Conservation (phyloP, 106 monocot genomes). For the Narthecium ossifragum region DNA sequence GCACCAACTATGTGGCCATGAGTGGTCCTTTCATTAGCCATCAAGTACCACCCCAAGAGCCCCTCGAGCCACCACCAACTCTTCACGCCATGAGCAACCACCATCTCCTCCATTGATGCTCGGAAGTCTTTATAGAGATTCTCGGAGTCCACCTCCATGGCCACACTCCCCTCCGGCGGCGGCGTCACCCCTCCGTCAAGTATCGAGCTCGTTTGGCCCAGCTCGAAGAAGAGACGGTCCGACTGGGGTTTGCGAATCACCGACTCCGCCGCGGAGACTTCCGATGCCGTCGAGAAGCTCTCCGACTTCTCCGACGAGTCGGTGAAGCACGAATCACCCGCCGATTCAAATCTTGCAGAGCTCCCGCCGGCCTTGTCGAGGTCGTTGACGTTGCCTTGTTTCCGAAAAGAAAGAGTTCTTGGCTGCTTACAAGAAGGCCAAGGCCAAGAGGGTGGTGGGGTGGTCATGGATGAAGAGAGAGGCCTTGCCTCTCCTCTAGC, state of each 20-base stretch:
- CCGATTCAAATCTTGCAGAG: conserved; percentile 1
- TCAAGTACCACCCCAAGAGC: conserved; percentile 64
- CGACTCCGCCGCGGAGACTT: conserved; percentile 8
- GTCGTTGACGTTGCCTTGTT: background rate
- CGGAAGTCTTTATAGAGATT: conserved; percentile 60
- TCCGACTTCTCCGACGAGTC: too few relatives aligned
- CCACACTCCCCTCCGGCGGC: conserved; percentile 49
- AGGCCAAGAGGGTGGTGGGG: conserved; percentile 1
- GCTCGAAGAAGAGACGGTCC: conserved; percentile 39
- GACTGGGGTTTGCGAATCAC: conserved; percentile 26
- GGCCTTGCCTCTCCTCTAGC: conserved; percentile 8
- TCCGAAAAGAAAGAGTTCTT: conserved; percentile 23
- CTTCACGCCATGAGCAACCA: conserved; percentile 33
- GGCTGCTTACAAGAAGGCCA: conserved; percentile 50
- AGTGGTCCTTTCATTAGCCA: conserved; percentile 38
- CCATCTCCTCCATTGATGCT: conserved; percentile 75
- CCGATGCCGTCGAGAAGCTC: conserved; percentile 12
- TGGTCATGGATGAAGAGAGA: background rate
- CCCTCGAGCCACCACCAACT: conserved; percentile 51
- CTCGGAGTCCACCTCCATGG: conserved; percentile 45
- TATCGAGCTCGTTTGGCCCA: conserved; percentile 12
- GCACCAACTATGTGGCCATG: conserved; percentile 63
- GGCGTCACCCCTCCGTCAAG: conserved; percentile 2
- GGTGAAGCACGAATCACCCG: background rate
- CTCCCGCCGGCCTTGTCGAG: background rate